phyloP scores from a whole-genome alignment of 2,329 filamentous ascomycete genomes.

The Botryotinia calthae region DNA sequence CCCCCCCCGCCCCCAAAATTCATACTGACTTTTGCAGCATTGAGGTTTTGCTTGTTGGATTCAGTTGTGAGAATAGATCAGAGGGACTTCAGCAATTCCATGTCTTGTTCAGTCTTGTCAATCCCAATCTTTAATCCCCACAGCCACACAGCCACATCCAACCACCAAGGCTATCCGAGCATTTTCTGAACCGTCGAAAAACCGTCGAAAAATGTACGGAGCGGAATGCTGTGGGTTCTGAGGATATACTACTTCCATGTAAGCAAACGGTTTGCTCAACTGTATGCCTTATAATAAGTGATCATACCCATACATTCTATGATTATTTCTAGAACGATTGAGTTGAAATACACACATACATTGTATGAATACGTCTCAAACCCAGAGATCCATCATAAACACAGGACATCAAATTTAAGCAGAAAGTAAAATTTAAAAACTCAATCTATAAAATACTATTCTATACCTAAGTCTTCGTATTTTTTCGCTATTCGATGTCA shows the following conservation, averaged over 20 bases:
- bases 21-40: too few relatives aligned
- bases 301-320: background rate
- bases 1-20: background rate
- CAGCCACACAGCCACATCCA: background rate
- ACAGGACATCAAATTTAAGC: too few relatives aligned
- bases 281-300: background rate
- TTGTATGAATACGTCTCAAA: background rate
- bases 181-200: background rate
- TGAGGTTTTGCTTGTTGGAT: conserved; percentile 42
- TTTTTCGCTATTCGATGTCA: background rate
- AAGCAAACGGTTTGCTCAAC: background rate
- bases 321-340: background rate
- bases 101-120: conserved; percentile 48
- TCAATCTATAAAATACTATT: background rate
- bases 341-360: background rate
- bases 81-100: conserved; percentile 50
- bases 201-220: background rate
- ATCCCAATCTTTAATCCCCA: background rate
- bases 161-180: background rate
- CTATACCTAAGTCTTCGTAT: background rate
- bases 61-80: conserved; percentile 67
- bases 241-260: background rate
- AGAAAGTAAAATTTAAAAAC: background rate
- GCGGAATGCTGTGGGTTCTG: background rate
- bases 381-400: background rate